phyloP scores from a whole-genome alignment of 225 moss, liverwort and hornwort species.

The Marchantia paleacea region DNA sequence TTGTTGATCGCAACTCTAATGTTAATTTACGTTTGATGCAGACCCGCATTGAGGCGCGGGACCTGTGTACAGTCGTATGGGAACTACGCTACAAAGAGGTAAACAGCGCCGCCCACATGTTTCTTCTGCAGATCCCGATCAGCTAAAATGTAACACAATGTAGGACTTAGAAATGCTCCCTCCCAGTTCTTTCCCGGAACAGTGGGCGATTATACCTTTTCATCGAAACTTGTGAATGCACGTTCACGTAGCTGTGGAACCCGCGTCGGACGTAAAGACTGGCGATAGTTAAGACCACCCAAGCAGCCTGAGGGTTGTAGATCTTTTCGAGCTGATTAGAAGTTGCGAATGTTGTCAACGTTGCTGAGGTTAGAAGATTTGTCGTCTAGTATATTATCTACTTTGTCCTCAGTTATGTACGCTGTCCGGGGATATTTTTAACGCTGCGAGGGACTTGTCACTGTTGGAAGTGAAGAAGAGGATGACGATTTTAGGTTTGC shows the following conservation, averaged over 20 bases:
- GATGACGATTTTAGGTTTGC: not conserved
- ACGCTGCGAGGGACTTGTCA: no score
- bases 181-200: not conserved
- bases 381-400: no score
- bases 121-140: not conserved
- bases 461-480: not conserved
- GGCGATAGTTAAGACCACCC: no score
- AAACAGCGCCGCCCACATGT: not conserved
- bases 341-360: no score
- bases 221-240: no score
- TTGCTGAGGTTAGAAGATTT: no score
- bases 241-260: no score
- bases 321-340: no score
- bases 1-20: not conserved
- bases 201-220: not conserved
- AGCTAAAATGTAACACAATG: not conserved
- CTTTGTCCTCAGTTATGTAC: no score
- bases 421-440: no score
- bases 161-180: not conserved
- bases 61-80: conserved; percentile 22
- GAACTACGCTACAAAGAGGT: conserved; percentile 26
- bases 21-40: not conserved
- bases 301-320: no score
- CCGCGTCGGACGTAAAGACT: no score
- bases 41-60: conserved; percentile 4